These are phyloP conservation scores for Phytophthora citrophthora DNA, from an alignment of 352 stramenopile species.

Conservation along the genomic window DNA sequence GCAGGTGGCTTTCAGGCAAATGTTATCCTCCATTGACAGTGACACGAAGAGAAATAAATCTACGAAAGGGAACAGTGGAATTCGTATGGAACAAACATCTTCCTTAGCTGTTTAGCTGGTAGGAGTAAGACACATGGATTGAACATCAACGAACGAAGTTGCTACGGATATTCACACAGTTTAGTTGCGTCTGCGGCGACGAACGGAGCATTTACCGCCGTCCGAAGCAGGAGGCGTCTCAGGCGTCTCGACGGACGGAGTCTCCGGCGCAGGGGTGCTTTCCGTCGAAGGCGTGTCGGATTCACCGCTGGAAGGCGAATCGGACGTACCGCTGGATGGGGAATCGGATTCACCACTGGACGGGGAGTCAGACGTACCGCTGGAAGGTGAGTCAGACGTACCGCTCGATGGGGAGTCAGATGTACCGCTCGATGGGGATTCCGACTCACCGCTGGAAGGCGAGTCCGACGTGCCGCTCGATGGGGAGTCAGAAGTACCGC, in stretches of 20 bases:
- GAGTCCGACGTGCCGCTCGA: constrained; percentile 9
- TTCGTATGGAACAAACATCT: constrained; percentile 11
- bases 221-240: constrained; percentile 4
- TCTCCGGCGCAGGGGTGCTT: constrained; percentile 7
- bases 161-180: constrained; percentile 21
- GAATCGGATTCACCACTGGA: constrained; percentile 11
- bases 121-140: constrained; percentile 10
- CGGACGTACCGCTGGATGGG: constrained; percentile 13
- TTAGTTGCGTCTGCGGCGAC: constrained; percentile 26
- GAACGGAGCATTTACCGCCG: constrained; percentile 23
- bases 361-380: constrained; percentile 5
- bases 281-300: constrained; percentile 13
- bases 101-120: constrained; percentile 14
- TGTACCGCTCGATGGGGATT: constrained; percentile 1
- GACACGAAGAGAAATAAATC: neutral
- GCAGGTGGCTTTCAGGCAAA: neutral
- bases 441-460: neutral
- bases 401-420: constrained; percentile 9
- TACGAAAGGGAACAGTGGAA: neutral
- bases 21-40: neutral
- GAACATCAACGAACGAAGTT: constrained; percentile 2
- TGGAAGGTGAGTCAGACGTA: constrained; percentile 4
- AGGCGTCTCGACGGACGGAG: constrained; percentile 22
- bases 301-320: constrained; percentile 5
- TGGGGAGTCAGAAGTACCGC: constrained; percentile 1